A percentile compares a stretch with the other conserved stretches of the same genome.
Conservation (phyloP, 2,329 filamentous ascomycete species). For the Dendrostoma leiphaemia region DNA sequence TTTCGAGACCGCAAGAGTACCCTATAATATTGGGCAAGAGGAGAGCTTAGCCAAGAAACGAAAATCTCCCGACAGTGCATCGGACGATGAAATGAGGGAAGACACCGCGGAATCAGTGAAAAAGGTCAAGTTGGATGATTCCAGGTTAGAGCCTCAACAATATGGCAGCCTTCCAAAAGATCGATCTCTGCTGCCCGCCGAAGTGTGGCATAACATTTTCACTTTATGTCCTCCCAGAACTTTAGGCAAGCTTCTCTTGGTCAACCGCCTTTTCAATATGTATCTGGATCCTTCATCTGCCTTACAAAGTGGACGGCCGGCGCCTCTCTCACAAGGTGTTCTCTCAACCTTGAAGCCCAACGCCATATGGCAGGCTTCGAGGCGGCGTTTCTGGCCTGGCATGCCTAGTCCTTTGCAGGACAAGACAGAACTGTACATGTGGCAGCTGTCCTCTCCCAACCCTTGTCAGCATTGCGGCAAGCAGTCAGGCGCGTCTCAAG, state of each 20-base stretch:
- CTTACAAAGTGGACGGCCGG: constrained; percentile 24
- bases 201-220: constrained; percentile 71
- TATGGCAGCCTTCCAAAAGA: constrained; percentile 15
- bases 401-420: constrained; percentile 67
- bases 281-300: constrained; percentile 52
- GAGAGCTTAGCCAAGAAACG: constrained; percentile 29
- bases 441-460: constrained; percentile 62
- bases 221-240: constrained; percentile 61
- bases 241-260: constrained; percentile 63
- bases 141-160: constrained; percentile 7
- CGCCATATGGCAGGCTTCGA: constrained; percentile 68
- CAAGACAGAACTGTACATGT: constrained; percentile 73
- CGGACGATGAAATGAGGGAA: constrained; percentile 2
- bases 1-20: constrained; percentile 15
- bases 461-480: constrained; percentile 68
- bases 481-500: constrained; percentile 24
- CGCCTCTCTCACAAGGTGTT: constrained; percentile 34
- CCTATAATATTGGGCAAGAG: constrained; percentile 13
- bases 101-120: constrained; percentile 20
- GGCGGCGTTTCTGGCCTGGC: constrained; percentile 61
- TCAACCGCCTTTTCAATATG: constrained; percentile 65
- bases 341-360: constrained; percentile 51
- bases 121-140: constrained; percentile 27
- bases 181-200: constrained; percentile 47
- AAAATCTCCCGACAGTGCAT: constrained; percentile 21